A percentile compares a stretch with the other conserved stretches of the same genome.
phyloP scores from a whole-genome alignment of 768 basidiomycete genomes.

The Calocera viscosa region DNA sequence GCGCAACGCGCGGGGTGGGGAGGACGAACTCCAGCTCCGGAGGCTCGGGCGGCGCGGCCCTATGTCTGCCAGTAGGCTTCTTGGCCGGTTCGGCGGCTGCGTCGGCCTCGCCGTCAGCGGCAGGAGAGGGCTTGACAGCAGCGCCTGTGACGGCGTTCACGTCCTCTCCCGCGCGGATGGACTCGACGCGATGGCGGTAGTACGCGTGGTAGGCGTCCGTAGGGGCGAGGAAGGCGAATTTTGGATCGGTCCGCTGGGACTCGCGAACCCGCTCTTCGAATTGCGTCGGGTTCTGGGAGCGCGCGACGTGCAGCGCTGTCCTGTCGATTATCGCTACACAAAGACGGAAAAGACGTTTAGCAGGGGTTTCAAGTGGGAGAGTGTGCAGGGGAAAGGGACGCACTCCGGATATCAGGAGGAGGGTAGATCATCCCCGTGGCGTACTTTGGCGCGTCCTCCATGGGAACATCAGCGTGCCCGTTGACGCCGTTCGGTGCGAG shows the following conservation, averaged over 20 bases:
- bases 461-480: neutral
- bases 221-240: slow-evolving; percentile 97
- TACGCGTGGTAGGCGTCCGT: slow-evolving; percentile 98
- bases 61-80: slow-evolving; percentile 23
- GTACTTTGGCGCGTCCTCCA: slow-evolving; percentile 35
- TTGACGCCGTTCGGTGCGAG: neutral
- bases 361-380: neutral
- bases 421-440: slow-evolving; percentile 84
- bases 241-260: slow-evolving; percentile 89
- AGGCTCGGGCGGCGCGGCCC: slow-evolving; percentile 45
- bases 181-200: slow-evolving; percentile 84
- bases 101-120: slow-evolving; percentile 23
- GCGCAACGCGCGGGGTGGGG: slow-evolving; percentile 73
- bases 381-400: slow-evolving; percentile 25
- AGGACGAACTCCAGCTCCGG: slow-evolving; percentile 70
- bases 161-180: slow-evolving; percentile 59
- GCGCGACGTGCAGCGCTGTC: slow-evolving; percentile 81
- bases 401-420: slow-evolving; percentile 89
- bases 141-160: slow-evolving; percentile 43
- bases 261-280: slow-evolving; percentile 97
- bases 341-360: slow-evolving; percentile 4
- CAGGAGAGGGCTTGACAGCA: slow-evolving; percentile 30
- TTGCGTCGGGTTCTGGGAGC: slow-evolving; percentile 81
- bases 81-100: slow-evolving; percentile 13
- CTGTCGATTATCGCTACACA: slow-evolving; percentile 79